phyloP scores from a whole-genome alignment of 345 rosid genomes.

The Gossypium longicalyx region DNA sequence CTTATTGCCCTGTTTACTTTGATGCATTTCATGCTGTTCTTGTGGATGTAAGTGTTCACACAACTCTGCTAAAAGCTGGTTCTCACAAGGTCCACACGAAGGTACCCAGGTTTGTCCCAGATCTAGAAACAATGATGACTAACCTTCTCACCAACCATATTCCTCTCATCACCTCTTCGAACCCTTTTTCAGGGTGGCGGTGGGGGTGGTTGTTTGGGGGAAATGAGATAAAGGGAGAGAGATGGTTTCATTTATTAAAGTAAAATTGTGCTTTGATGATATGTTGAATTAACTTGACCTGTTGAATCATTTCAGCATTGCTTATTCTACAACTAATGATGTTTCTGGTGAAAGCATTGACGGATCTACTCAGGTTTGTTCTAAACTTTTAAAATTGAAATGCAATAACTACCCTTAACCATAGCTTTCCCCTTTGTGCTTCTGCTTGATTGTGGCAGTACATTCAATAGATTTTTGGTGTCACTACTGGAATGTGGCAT shows the following conservation, averaged over 20 bases:
- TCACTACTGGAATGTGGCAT: too few species aligned
- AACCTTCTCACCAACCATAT: background rate
- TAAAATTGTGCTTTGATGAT: slow-evolving; percentile 2
- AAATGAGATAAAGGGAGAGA: slow-evolving; percentile 1
- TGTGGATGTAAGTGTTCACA: slow-evolving; percentile 75
- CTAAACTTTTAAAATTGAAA: slow-evolving; percentile 15
- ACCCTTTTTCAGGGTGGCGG: background rate
- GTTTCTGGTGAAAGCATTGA: slow-evolving; percentile 37
- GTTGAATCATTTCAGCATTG: slow-evolving; percentile 41
- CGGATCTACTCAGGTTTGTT: slow-evolving; percentile 50
- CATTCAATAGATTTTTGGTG: background rate
- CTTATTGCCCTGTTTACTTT: slow-evolving; percentile 89
- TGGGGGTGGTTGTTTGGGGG: background rate
- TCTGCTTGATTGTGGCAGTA: background rate
- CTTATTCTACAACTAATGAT: slow-evolving; percentile 26
- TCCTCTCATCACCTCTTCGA: background rate
- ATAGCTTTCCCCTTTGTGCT: background rate
- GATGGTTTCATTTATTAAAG: background rate
- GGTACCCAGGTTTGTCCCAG: slow-evolving; percentile 60
- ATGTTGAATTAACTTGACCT: slow-evolving; percentile 16
- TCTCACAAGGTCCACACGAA: slow-evolving; percentile 33
- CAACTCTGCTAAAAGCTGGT: slow-evolving; percentile 59
- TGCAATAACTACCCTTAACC: background rate
- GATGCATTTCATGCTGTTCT: slow-evolving; percentile 82
- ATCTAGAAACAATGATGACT: slow-evolving; percentile 11